Conservation (phyloP, 768 basidiomycete species). For the Auricularia heimuer region DNA sequence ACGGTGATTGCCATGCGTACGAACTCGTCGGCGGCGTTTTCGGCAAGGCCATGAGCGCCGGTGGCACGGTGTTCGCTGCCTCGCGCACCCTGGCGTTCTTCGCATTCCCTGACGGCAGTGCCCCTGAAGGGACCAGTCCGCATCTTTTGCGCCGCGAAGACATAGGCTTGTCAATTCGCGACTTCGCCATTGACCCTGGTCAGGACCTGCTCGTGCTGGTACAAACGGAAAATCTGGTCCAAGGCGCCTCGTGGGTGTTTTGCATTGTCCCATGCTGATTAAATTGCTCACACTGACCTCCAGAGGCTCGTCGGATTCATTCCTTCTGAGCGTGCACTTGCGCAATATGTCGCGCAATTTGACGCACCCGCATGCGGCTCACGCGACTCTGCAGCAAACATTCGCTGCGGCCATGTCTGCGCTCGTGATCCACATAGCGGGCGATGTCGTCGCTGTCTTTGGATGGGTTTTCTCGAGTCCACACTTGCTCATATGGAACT, state of each 20-base stretch:
- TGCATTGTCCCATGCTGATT: slow-evolving; percentile 11
- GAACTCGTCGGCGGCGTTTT: slow-evolving; percentile 54
- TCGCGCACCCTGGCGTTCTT: slow-evolving; percentile 16
- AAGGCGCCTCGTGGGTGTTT: slow-evolving; percentile 14
- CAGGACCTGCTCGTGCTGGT: slow-evolving; percentile 45
- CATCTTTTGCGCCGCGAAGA: slow-evolving; percentile 21
- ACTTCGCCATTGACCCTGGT: slow-evolving; percentile 57
- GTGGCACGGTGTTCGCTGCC: slow-evolving; percentile 13
- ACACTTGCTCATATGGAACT: slow-evolving; percentile 40
- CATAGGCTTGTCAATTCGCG: slow-evolving; percentile 34
- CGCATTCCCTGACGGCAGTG: neutral
- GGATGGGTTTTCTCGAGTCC: slow-evolving; percentile 24
- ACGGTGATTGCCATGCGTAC: slow-evolving; percentile 38
- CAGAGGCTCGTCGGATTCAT: neutral
- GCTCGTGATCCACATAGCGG: slow-evolving; percentile 39
- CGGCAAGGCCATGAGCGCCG: slow-evolving; percentile 27
- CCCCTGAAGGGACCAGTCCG: slow-evolving; percentile 7
- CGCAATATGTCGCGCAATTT: slow-evolving; percentile 34
- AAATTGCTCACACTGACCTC: neutral
- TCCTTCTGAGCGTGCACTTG: slow-evolving; percentile 25
- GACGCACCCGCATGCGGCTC: slow-evolving; percentile 33
- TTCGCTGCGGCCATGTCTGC: slow-evolving; percentile 14
- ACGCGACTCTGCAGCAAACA: slow-evolving; percentile 19
- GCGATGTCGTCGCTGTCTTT: slow-evolving; percentile 44
- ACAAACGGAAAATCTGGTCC: neutral